Evolutionary conservation across 1,139 yeast genomes (phyloP).

Genomic region (Zhuliangozyma blackwelliae): DNA sequence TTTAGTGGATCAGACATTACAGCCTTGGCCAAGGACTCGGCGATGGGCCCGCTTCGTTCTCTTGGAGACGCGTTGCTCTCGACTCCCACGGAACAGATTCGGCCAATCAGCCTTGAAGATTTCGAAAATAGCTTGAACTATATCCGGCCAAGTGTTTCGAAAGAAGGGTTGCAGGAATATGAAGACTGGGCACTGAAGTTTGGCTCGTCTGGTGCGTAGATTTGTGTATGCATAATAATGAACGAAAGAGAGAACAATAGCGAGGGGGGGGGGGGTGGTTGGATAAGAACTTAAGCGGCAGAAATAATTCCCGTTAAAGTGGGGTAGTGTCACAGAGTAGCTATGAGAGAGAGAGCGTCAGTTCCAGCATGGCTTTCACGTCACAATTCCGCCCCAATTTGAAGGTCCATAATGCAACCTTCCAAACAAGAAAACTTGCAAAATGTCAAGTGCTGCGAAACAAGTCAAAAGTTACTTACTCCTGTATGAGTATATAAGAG

Average conservation of each 20-base stretch:
- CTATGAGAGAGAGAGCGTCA: no score
- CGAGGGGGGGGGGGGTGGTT: no score
- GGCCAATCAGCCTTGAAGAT: slow-evolving; percentile 75
- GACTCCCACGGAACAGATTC: slow-evolving; percentile 80
- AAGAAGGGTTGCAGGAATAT: slow-evolving; percentile 69
- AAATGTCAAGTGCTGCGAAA: no score
- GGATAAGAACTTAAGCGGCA: no score
- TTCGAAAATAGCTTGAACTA: slow-evolving; percentile 74
- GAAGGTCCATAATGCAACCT: no score
- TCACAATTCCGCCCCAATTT: no score
- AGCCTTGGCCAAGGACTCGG: slow-evolving; percentile 94
- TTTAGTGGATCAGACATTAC: slow-evolving; percentile 94
- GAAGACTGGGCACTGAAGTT: slow-evolving; percentile 89
- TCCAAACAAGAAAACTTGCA: no score
- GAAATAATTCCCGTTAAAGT: no score
- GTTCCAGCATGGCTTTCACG: no score
- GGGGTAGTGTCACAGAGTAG: no score
- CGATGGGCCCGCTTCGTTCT: slow-evolving; percentile 94
- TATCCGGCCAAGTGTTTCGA: slow-evolving; percentile 88
- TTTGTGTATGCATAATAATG: neutral
- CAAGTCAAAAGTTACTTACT: no score
- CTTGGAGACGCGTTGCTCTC: slow-evolving; percentile 82
- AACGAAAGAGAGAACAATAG: neutral
- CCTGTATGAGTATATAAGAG: no score
- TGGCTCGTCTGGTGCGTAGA: slow-evolving; percentile 85